Conservation (phyloP, 2,329 filamentous ascomycete genomes). For the Berkeleyomyces rouxiae region DNA sequence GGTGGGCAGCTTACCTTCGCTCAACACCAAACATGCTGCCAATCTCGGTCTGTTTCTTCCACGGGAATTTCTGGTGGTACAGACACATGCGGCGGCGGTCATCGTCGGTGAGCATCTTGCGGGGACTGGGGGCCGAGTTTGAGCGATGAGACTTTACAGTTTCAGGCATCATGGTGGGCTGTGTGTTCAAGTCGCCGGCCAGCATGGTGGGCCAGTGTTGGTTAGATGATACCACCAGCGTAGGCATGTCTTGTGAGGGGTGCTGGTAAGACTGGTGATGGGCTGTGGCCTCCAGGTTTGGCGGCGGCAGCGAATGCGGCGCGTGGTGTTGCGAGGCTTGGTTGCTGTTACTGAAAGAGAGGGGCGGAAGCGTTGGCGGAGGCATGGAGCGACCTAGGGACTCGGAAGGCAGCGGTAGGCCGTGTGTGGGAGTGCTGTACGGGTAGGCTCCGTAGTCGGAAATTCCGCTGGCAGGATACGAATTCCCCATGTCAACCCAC, state of each 20-base stretch:
- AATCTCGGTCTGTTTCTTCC: conserved; percentile 89
- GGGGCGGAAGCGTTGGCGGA: conserved; percentile 26
- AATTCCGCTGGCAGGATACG: neutral
- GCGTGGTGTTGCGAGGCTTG: neutral
- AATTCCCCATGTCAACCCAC: conserved; percentile 1
- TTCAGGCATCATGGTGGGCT: neutral
- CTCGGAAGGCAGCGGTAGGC: conserved; percentile 28
- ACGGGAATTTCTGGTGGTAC: conserved; percentile 79
- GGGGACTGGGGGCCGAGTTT: conserved; percentile 41
- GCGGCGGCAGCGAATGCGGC: conserved; percentile 1
- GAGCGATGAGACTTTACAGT: conserved; percentile 18
- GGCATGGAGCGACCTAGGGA: conserved; percentile 33
- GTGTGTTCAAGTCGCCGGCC: conserved; percentile 23
- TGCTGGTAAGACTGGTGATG: conserved; percentile 23
- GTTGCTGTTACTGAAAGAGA: conserved; percentile 18
- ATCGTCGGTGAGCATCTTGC: conserved; percentile 79
- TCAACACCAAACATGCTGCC: conserved; percentile 91
- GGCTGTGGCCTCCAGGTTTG: conserved; percentile 21
- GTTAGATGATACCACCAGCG: conserved; percentile 42
- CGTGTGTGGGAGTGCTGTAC: neutral
- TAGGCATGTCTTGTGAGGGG: conserved; percentile 43
- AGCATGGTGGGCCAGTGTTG: conserved; percentile 67
- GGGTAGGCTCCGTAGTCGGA: conserved; percentile 5
- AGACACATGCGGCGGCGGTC: conserved; percentile 87
- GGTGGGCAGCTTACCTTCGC: conserved; percentile 54